phyloP scores from a whole-genome alignment of 352 stramenopile species.

The Pelagophyceae sp. region DNA sequence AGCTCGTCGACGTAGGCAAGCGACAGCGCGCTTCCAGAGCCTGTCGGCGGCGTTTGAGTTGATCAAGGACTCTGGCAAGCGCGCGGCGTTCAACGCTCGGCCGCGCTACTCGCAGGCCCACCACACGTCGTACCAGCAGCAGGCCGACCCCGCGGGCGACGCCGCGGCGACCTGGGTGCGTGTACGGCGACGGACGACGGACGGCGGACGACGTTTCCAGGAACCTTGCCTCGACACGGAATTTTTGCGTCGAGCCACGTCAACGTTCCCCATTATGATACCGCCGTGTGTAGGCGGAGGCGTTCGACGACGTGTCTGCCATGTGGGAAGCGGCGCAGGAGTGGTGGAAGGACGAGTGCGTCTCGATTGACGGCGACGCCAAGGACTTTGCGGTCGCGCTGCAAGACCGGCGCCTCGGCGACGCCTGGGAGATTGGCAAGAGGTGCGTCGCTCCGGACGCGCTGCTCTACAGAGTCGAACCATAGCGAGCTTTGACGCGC shows the following conservation, averaged over 20 bases:
- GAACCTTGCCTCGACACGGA: too few relatives aligned
- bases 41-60: conserved; percentile 59
- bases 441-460: background rate
- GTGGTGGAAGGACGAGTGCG: conserved; percentile 3
- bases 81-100: conserved; percentile 25
- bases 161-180: conserved; percentile 8
- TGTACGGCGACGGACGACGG: too few relatives aligned
- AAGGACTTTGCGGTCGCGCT: background rate
- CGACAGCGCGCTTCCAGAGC: conserved; percentile 58
- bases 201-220: too few relatives aligned
- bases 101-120: background rate
- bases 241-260: too few relatives aligned
- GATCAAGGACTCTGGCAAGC: conserved; percentile 45
- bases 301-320: background rate
- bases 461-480: background rate
- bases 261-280: too few relatives aligned
- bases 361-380: background rate
- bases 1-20: too few relatives aligned
- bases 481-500: too few relatives aligned
- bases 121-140: background rate
- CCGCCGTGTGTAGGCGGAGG: background rate
- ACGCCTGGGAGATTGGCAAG: background rate
- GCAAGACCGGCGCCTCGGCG: background rate
- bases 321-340: background rate
- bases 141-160: background rate